phyloP scores from a whole-genome alignment of 2,329 filamentous ascomycete genomes.

The Nectriaceae sp. region DNA sequence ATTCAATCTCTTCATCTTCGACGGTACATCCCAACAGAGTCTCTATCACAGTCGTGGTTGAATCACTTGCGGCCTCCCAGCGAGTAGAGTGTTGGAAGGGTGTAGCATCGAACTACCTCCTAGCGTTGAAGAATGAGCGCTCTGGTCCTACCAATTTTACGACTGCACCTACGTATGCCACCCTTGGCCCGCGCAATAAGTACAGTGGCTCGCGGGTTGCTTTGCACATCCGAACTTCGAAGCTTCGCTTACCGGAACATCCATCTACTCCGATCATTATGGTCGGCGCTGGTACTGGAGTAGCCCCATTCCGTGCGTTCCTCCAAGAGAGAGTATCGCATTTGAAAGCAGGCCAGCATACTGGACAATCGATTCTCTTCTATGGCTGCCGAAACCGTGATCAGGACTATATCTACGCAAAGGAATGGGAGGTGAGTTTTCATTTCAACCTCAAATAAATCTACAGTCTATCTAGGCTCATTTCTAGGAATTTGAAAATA shows the following conservation, averaged over 20 bases:
- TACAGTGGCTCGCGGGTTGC: conserved; percentile 3
- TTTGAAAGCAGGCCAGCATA: conserved; percentile 10
- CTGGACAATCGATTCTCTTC: conserved; percentile 14
- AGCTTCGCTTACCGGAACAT: conserved; percentile 44
- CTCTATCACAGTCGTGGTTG: conserved; percentile 5
- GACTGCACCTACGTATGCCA: conserved; percentile 4
- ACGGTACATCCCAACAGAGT: conserved; percentile 26
- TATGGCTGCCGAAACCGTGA: conserved; percentile 9
- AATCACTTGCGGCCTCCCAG: conserved; percentile 5
- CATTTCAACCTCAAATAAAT: no score
- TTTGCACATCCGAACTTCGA: conserved; percentile 24
- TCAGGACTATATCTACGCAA: conserved; percentile 11
- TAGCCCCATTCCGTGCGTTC: conserved; percentile 38
- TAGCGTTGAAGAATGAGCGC: conserved; percentile 9
- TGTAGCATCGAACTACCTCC: conserved; percentile 20
- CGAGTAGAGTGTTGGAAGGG: conserved; percentile 10
- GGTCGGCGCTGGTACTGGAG: conserved; percentile 49
- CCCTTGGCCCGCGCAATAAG: conserved; percentile 1
- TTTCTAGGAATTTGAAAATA: background rate
- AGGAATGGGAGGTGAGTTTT: conserved; percentile 9
- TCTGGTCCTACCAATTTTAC: conserved; percentile 4
- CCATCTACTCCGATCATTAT: conserved; percentile 49
- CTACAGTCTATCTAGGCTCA: no score
- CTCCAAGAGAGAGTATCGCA: conserved; percentile 9
- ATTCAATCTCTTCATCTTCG: conserved; percentile 61